Base-by-base conservation (phyloP, 306 rosid species). In the Dalbergia oliveri region DNA sequence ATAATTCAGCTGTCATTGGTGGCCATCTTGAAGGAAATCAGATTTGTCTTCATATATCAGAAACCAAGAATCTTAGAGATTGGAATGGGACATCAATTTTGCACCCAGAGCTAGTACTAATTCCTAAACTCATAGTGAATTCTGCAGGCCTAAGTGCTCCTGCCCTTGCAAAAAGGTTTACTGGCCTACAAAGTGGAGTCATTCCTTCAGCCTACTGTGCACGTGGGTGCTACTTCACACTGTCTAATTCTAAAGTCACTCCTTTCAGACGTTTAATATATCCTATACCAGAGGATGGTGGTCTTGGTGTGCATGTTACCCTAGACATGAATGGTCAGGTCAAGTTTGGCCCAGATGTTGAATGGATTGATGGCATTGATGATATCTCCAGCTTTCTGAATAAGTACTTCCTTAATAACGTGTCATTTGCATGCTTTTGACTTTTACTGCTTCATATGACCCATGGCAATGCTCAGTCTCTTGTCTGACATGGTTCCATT, bases 241-340 rank as follows among this genome's bases (percentile, higher is more conserved):
- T 94, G 67, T 87, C 92, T 8, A 88, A 88, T 69, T 76, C 88
- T 50, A 86, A 82, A 83, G 13, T 14, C 26, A 31, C 87, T 67
- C 97, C 97, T 59, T 94, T 92, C 81, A 83, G 68, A 74, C 97
- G 18, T 75, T 87, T 94, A 86, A 89, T 94, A 80, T 94, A 94
- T 88, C 97, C 98, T 51, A 78, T 94, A 76, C 98, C 97, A 35
- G 94, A 91, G 69, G 97, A 92, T 67, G 98, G 97, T 66, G 97
- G 97, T 43, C 82, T 91, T 84, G 98, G 98, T 61, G 97, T 94
- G 83, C 98, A 94, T 81, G 97, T 94, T 66, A 94, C 98, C 11
- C 63, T 94, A 69, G 98, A 94, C 84, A 85, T 92, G 88, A 90
- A 87, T 79, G 94, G 94, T 66, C 93, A 87, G 78, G 85, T 92